Conservation (phyloP, 2,329 filamentous ascomycete genomes). For the Sarocladium strictum region DNA sequence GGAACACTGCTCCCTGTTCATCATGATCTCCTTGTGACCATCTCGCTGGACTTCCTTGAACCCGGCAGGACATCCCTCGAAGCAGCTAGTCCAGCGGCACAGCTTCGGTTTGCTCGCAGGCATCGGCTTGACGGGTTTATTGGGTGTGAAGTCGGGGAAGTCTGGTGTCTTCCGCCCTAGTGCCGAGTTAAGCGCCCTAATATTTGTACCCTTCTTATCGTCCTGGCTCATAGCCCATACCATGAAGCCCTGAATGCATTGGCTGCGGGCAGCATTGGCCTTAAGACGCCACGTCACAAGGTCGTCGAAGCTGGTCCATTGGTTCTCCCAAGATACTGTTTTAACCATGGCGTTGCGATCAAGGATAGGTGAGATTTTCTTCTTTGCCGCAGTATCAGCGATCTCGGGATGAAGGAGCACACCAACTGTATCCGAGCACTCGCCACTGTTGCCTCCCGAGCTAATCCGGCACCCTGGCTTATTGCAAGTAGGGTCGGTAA, state of each 20-base stretch:
- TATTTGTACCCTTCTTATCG: no score
- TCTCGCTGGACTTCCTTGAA: no score
- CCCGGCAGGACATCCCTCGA: no score
- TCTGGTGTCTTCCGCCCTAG: no score
- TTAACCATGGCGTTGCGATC: constrained; percentile 25
- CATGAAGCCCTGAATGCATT: constrained; percentile 23
- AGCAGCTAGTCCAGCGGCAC: no score
- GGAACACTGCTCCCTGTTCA: no score
- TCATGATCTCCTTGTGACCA: no score
- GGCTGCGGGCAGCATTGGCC: constrained; percentile 22
- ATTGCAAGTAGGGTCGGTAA: constrained; percentile 19
- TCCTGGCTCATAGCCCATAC: constrained; percentile 25
- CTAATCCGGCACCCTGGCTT: constrained; percentile 24
- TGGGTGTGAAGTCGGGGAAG: no score
- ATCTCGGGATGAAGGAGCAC: constrained; percentile 28
- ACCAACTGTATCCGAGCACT: constrained; percentile 23
- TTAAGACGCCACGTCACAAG: constrained; percentile 26
- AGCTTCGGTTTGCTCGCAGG: no score
- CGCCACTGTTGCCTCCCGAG: constrained; percentile 18
- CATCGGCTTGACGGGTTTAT: no score
- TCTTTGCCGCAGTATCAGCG: constrained; percentile 18
- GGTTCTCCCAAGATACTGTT: constrained; percentile 24
- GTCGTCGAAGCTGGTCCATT: constrained; percentile 34
- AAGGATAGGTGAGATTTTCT: constrained; percentile 12
- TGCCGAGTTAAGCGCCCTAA: no score